Percentiles rank a stretch among this genome's conserved stretches.
Evolutionary conservation across 768 basidiomycete species (phyloP).

Genomic region (Hericium rajendrae): DNA sequence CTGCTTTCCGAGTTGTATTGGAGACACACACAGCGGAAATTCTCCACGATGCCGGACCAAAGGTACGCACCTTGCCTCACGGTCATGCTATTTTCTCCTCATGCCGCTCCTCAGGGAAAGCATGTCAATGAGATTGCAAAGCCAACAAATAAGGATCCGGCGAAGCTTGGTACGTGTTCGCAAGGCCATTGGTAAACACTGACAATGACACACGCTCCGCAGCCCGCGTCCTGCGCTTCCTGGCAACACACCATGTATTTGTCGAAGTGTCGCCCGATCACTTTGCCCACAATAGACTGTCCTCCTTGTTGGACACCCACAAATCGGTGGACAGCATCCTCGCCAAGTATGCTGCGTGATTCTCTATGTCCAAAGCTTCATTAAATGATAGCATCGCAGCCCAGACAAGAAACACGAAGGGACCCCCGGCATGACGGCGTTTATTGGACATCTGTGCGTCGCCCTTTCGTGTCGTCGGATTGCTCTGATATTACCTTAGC

Average conservation of each 20-base stretch:
- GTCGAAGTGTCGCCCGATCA: constrained; percentile 26
- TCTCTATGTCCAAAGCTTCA: not conserved
- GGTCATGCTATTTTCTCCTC: not conserved
- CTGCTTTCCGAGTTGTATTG: not conserved
- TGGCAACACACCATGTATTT: constrained; percentile 31
- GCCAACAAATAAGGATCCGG: not conserved
- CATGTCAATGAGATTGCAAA: constrained; percentile 5
- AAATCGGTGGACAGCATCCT: constrained; percentile 15
- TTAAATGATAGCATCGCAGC: not conserved
- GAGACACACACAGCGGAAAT: constrained; percentile 8
- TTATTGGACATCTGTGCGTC: constrained; percentile 5
- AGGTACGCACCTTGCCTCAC: not conserved
- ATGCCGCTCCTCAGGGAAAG: constrained; percentile 1
- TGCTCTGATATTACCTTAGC: not conserved
- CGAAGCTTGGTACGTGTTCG: constrained; percentile 8
- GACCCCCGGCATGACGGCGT: constrained; percentile 4
- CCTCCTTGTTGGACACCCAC: constrained; percentile 27
- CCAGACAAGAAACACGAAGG: constrained; percentile 2
- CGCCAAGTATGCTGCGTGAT: not conserved
- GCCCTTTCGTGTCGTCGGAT: no score
- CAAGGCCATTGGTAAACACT: not conserved
- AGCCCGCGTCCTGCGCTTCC: constrained; percentile 30
- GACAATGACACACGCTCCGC: not conserved
- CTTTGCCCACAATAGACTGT: constrained; percentile 30
- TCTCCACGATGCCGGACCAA: constrained; percentile 8